Evolutionary conservation across 2,329 filamentous ascomycete species (phyloP).

Genomic region (Drechslerella coelobrocha): DNA sequence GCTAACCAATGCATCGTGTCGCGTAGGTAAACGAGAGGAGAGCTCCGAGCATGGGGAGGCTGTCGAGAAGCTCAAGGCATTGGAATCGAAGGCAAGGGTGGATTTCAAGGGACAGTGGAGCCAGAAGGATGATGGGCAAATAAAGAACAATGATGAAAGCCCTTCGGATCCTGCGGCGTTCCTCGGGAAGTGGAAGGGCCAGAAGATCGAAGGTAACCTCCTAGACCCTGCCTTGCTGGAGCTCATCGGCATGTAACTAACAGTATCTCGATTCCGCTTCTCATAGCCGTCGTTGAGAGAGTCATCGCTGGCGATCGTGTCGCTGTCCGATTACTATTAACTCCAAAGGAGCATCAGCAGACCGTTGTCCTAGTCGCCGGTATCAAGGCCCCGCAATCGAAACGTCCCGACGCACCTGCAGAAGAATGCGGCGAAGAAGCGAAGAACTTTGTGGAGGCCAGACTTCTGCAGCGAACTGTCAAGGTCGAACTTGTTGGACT

Average conservation of each 20-base stretch:
- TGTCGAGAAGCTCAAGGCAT: slow-evolving; percentile 76
- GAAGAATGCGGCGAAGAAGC: slow-evolving; percentile 92
- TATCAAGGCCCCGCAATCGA: slow-evolving; percentile 86
- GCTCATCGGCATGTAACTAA: slow-evolving; percentile 8
- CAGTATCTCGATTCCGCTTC: neutral
- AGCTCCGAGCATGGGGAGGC: slow-evolving; percentile 75
- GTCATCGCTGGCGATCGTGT: slow-evolving; percentile 90
- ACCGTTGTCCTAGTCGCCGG: slow-evolving; percentile 89
- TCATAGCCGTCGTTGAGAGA: slow-evolving; percentile 75
- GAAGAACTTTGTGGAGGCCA: slow-evolving; percentile 81
- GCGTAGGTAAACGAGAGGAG: slow-evolving; percentile 67
- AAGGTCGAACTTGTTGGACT: slow-evolving; percentile 82
- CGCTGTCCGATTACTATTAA: slow-evolving; percentile 79
- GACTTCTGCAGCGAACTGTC: slow-evolving; percentile 84
- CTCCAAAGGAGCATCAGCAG: slow-evolving; percentile 83
- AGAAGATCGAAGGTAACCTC: slow-evolving; percentile 72
- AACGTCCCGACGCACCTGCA: slow-evolving; percentile 78
- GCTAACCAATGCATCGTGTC: slow-evolving; percentile 18
- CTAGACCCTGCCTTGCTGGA: neutral
- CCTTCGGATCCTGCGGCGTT: slow-evolving; percentile 73
- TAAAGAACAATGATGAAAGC: slow-evolving; percentile 82
- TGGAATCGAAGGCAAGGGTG: slow-evolving; percentile 78
- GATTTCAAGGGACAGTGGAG: slow-evolving; percentile 84
- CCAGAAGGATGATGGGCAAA: slow-evolving; percentile 67
- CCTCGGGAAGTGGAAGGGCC: slow-evolving; percentile 81